Percentiles rank a stretch among this genome's conserved stretches.
These are phyloP conservation scores for Crithidia mellificae DNA, from an alignment of 208 protist genomes.

Conservation along the genomic window DNA sequence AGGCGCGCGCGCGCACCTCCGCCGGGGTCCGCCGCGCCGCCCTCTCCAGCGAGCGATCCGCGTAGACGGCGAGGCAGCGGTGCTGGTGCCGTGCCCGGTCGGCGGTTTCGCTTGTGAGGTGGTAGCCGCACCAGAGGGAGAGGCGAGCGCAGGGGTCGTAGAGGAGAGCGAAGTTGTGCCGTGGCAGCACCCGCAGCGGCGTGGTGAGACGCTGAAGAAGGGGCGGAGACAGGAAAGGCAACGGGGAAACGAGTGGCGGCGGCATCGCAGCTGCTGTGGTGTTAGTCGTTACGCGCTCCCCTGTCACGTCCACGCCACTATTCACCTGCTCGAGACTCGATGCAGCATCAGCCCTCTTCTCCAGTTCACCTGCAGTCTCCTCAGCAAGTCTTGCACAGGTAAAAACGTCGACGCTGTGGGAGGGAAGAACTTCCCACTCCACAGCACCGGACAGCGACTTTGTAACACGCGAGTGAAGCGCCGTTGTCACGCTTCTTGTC, in stretches of 20 bases:
- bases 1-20: constrained; percentile 28
- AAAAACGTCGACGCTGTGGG: constrained; percentile 21
- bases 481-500: background rate
- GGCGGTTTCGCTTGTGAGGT: constrained; percentile 28
- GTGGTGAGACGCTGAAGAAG: background rate
- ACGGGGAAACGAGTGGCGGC: background rate
- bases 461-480: background rate
- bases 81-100: constrained; percentile 33
- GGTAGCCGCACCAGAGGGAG: constrained; percentile 58
- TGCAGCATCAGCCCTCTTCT: background rate
- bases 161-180: constrained; percentile 45
- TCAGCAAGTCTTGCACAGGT: background rate
- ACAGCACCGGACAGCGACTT: background rate
- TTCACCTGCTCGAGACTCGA: too few relatives aligned
- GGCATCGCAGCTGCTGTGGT: too few relatives aligned
- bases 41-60: constrained; percentile 42
- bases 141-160: constrained; percentile 46
- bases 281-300: too few relatives aligned
- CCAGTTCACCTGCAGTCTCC: background rate
- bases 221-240: background rate
- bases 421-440: constrained; percentile 9
- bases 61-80: constrained; percentile 33
- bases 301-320: too few relatives aligned
- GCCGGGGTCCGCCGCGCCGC: constrained; percentile 16
- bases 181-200: constrained; percentile 34